These are phyloP conservation scores for Annulohypoxylon stygium DNA, from an alignment of 495 filamentous ascomycete species.

Conservation along the genomic window DNA sequence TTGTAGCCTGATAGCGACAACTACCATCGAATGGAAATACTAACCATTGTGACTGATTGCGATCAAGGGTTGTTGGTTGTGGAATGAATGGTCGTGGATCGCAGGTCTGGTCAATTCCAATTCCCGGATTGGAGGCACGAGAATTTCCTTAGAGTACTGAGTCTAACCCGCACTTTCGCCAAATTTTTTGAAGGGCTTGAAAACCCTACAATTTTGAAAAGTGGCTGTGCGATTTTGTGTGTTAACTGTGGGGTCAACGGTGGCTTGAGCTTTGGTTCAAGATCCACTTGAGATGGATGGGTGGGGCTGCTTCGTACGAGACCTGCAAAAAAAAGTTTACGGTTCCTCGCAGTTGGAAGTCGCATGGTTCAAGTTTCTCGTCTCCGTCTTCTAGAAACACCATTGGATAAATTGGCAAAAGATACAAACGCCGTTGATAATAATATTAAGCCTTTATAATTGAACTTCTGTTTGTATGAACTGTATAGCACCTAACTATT, in stretches of 20 bases:
- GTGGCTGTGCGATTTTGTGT: slow-evolving; percentile 32
- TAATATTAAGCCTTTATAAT: too few relatives aligned
- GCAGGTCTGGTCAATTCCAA: slow-evolving; percentile 49
- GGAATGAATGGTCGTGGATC: slow-evolving; percentile 45
- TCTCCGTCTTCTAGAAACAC: too few relatives aligned
- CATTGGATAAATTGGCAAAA: too few relatives aligned
- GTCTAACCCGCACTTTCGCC: slow-evolving; percentile 57
- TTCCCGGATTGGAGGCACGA: slow-evolving; percentile 50
- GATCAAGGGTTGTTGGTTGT: slow-evolving; percentile 62
- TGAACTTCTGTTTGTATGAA: too few relatives aligned
- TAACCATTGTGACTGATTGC: slow-evolving; percentile 76
- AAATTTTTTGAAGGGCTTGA: slow-evolving; percentile 64
- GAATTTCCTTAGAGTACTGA: slow-evolving; percentile 48
- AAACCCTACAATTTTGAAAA: slow-evolving; percentile 56
- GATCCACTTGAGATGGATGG: slow-evolving; percentile 1
- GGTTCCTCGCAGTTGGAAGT: background rate
- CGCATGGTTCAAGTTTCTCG: background rate
- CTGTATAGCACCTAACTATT: too few relatives aligned
- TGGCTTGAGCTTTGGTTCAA: slow-evolving; percentile 4
- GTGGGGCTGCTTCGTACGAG: background rate
- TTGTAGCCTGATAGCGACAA: background rate
- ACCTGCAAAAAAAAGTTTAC: background rate
- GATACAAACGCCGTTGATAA: too few relatives aligned
- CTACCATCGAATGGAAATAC: slow-evolving; percentile 44
- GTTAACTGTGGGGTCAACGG: slow-evolving; percentile 2